Percentiles rank a stretch among this genome's conserved stretches.
These are phyloP conservation scores for Erysiphe pisi DNA, from an alignment of 2,329 filamentous ascomycete genomes.

Conservation along the genomic window DNA sequence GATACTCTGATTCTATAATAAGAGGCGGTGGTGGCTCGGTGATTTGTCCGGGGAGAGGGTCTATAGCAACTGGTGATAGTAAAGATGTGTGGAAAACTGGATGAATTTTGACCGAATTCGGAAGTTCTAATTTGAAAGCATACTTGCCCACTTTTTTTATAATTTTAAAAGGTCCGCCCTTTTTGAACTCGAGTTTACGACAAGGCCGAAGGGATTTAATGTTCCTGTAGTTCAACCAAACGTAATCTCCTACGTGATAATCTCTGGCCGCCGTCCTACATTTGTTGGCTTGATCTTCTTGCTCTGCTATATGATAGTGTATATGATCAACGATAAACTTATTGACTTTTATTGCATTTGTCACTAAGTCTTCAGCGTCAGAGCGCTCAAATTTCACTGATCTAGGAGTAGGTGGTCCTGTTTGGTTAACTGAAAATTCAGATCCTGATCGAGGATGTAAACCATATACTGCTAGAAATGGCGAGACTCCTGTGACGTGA, in stretches of 20 bases:
- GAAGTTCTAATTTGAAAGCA: not conserved
- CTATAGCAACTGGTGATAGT: not conserved
- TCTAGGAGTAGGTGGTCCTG: not conserved
- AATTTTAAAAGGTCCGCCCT: not conserved
- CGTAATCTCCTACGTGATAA: not conserved
- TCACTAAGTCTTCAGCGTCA: not conserved
- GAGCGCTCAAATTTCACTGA: not conserved
- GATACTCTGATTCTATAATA: not conserved
- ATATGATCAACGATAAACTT: not conserved
- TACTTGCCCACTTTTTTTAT: not conserved
- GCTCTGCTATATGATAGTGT: not conserved
- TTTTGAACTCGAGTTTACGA: not conserved
- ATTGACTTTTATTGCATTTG: not conserved
- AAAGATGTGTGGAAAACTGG: not conserved
- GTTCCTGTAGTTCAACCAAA: not conserved
- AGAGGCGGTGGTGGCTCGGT: not conserved
- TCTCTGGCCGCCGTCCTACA: not conserved
- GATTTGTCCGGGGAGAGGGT: not conserved
- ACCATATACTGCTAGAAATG: slow-evolving; percentile 30
- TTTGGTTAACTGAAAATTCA: not conserved
- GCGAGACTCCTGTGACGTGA: slow-evolving; percentile 29
- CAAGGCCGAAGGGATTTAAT: not conserved
- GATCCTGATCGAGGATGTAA: not conserved
- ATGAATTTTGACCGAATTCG: not conserved
- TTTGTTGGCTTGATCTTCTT: not conserved